Conservation (phyloP, 805 yeast genomes). For the Ogataea methanolica region DNA sequence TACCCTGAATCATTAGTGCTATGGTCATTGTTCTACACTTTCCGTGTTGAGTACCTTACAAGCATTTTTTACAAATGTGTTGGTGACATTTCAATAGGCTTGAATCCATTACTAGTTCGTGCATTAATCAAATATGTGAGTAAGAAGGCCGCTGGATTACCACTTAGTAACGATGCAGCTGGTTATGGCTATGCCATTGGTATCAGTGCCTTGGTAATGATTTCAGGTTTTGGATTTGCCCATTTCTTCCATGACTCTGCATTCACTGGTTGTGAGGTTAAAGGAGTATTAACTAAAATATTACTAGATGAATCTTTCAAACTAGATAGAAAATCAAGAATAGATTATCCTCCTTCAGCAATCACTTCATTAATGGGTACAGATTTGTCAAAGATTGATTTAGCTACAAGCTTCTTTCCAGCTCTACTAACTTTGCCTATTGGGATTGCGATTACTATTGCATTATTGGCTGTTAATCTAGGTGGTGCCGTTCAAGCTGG, state of each 20-base stretch:
- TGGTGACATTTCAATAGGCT: slow-evolving; percentile 46
- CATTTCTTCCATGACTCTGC: slow-evolving; percentile 60
- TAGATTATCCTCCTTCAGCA: slow-evolving; percentile 60
- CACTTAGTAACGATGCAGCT: slow-evolving; percentile 52
- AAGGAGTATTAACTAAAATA: slow-evolving; percentile 67
- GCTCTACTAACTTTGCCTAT: slow-evolving; percentile 61
- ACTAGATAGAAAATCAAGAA: slow-evolving; percentile 53
- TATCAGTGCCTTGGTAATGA: slow-evolving; percentile 48
- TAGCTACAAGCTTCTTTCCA: slow-evolving; percentile 67
- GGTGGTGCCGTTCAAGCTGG: slow-evolving; percentile 77
- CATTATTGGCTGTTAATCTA: slow-evolving; percentile 57
- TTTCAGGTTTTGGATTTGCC: slow-evolving; percentile 47
- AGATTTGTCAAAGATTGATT: slow-evolving; percentile 75
- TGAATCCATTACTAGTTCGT: slow-evolving; percentile 64
- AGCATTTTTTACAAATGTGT: slow-evolving; percentile 38
- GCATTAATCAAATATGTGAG: slow-evolving; percentile 63
- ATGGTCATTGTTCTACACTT: slow-evolving; percentile 43
- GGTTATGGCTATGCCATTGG: slow-evolving; percentile 82
- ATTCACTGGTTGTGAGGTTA: slow-evolving; percentile 64
- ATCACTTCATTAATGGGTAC: slow-evolving; percentile 78
- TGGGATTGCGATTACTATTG: slow-evolving; percentile 58
- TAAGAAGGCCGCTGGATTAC: slow-evolving; percentile 39
- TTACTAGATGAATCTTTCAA: slow-evolving; percentile 63
- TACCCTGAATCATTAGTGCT: slow-evolving; percentile 44
- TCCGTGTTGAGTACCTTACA: slow-evolving; percentile 37